phyloP scores from a whole-genome alignment of 306 rosid species.

The Datisca glomerata region DNA sequence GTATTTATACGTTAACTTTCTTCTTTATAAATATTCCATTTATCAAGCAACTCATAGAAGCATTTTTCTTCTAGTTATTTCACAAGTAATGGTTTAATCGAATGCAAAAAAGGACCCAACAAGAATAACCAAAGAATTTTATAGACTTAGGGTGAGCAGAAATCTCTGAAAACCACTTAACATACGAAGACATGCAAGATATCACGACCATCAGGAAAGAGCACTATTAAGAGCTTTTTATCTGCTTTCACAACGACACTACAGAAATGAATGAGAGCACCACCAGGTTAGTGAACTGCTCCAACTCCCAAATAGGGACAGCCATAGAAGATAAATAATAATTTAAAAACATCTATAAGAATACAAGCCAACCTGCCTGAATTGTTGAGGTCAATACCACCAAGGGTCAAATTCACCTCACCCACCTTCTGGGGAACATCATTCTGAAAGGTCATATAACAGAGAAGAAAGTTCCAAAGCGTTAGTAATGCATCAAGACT shows the following conservation, averaged over 20 bases:
- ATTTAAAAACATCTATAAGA: slow-evolving; percentile 5
- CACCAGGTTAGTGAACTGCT: slow-evolving; percentile 19
- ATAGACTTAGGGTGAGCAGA: no score
- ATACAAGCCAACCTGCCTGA: slow-evolving; percentile 87
- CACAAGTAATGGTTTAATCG: no score
- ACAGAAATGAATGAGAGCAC: slow-evolving; percentile 23
- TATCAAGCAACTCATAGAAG: no score
- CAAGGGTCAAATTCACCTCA: slow-evolving; percentile 82
- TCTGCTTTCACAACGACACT: slow-evolving; percentile 90
- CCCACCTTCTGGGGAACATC: slow-evolving; percentile 52
- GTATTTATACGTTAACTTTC: no score
- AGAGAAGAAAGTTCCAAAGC: no score
- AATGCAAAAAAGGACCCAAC: no score
- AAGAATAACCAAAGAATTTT: no score
- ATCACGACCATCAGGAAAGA: slow-evolving; percentile 91
- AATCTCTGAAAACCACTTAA: no score
- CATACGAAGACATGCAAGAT: no score
- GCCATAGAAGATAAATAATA: slow-evolving; percentile 4
- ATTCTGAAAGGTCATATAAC: slow-evolving; percentile 28
- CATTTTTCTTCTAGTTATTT: no score
- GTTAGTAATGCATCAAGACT: no score
- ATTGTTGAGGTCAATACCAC: slow-evolving; percentile 96
- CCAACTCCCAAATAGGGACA: slow-evolving; percentile 5
- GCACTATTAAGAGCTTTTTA: slow-evolving; percentile 87
- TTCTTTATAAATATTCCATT: no score